Conservation (phyloP, 1,284 basidiomycete species). For the Earliella scabrosa region DNA sequence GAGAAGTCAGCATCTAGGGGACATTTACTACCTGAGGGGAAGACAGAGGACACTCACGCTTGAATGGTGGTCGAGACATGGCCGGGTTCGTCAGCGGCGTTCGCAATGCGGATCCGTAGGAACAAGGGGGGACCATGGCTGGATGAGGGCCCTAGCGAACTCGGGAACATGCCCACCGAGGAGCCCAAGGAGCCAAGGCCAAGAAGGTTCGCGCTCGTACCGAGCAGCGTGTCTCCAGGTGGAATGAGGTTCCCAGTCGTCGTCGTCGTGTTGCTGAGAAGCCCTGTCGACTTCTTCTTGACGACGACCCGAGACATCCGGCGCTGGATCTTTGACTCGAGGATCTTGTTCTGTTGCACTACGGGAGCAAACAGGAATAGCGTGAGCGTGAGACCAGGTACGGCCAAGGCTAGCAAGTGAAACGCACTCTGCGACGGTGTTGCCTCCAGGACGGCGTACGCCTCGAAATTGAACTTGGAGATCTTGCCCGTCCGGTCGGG, state of each 20-base stretch:
- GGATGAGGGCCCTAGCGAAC: conserved; percentile 68
- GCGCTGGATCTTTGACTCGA: conserved; percentile 79
- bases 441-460: conserved; percentile 86
- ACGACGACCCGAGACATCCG: conserved; percentile 72
- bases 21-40: neutral
- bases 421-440: conserved; percentile 75
- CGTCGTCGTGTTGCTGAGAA: conserved; percentile 26
- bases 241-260: conserved; percentile 34
- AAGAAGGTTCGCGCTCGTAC: conserved; percentile 36
- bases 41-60: conserved; percentile 58
- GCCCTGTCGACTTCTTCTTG: conserved; percentile 53
- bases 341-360: conserved; percentile 85
- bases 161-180: conserved; percentile 55
- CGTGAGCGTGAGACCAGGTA: neutral
- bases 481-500: conserved; percentile 88
- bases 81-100: conserved; percentile 72
- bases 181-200: conserved; percentile 41
- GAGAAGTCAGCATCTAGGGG: neutral
- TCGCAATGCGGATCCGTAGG: conserved; percentile 78
- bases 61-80: conserved; percentile 87
- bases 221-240: conserved; percentile 31
- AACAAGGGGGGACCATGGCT: conserved; percentile 80
- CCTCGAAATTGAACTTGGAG: conserved; percentile 88
- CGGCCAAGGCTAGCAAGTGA: neutral
- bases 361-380: conserved; percentile 3